Evolutionary conservation across 2,329 filamentous ascomycete species (phyloP), one percentile per base, ranked within the genome.

Genomic region (Stachybotrys elegans): DNA sequence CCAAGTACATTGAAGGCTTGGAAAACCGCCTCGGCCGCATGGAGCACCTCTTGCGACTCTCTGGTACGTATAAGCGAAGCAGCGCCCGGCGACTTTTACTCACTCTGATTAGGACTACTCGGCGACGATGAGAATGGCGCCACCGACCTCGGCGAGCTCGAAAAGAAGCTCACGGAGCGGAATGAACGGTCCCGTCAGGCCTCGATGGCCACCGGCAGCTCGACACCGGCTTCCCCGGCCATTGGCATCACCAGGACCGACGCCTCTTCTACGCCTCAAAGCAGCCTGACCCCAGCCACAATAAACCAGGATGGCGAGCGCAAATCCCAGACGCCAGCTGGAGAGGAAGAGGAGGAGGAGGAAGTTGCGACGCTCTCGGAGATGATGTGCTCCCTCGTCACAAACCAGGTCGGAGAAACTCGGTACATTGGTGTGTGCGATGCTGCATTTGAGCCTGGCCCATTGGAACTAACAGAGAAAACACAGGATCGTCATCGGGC

Each of bases 321-420:
- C 39, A 62, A 61, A 39, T 55, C 60, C 8, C 42, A 46, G 13
- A 57, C 56, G n/a, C 50, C 52, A 14, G 41, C 45, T 22, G 48
- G 42, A 4, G 51, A 56, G 14, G 57, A 61, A 21, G 53, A 52
- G 34, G 52, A 53, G 6, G 47, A 50, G 19, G 76, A 84, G 52
- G 86, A 95, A 56, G 87, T 95, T 2, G 91, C 94, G 62, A 84
- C 83, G 2, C 68, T 98, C 45, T 95, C 92, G 1, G 93, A 98
- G 68, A 93, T 96, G 86, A 97, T 98, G 93, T 97, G 92, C 66
- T 96, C 91, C 3, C 70, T 98, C 23, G 91, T 98, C 22, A 97
- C 92, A 2, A 97, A 95, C 60, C 90, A 92, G 55, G 86, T 82
- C 50, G 93, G 93, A 43, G 93, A 98, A 71, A 96, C 92, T 7